Percentiles rank a stretch among this genome's conserved stretches.
Conservation (phyloP, 73 alveolate genomes). For the Paramecium sonneborni region DNA sequence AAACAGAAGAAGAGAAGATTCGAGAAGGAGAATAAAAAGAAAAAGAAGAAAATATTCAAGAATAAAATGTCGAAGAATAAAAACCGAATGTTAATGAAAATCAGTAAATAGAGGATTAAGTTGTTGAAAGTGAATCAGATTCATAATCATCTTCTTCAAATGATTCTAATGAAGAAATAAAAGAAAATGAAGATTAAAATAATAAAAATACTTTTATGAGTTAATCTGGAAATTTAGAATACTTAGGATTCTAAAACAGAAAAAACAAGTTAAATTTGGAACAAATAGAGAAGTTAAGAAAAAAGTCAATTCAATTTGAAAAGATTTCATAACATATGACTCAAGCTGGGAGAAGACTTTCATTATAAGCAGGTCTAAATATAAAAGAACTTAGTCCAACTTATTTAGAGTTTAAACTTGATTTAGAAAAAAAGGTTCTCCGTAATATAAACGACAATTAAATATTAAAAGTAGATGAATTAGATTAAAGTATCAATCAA, state of each 20-base stretch:
- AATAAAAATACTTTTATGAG: neutral
- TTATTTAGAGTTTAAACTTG: neutral
- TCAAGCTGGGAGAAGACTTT: neutral
- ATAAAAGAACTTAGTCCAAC: neutral
- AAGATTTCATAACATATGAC: neutral
- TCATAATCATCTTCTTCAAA: neutral
- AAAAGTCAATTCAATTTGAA: neutral
- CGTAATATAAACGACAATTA: neutral
- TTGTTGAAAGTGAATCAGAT: neutral
- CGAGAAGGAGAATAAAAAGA: neutral
- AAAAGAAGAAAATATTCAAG: neutral
- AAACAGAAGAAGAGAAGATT: neutral
- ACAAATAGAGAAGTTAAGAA: neutral
- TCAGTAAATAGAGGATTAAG: neutral
- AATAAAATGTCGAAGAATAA: neutral
- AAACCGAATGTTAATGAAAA: neutral
- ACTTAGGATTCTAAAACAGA: neutral
- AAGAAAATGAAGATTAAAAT: neutral
- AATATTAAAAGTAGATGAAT: constrained; percentile 18
- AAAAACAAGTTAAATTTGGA: neutral
- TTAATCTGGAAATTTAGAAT: constrained; percentile 2
- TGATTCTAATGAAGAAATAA: neutral
- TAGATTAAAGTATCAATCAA: neutral
- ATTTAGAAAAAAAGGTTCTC: neutral
- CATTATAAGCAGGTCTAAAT: neutral